These are phyloP conservation scores for Aegilops speltoides DNA, from an alignment of 176 grass and related monocot genomes.

Conservation along the genomic window DNA sequence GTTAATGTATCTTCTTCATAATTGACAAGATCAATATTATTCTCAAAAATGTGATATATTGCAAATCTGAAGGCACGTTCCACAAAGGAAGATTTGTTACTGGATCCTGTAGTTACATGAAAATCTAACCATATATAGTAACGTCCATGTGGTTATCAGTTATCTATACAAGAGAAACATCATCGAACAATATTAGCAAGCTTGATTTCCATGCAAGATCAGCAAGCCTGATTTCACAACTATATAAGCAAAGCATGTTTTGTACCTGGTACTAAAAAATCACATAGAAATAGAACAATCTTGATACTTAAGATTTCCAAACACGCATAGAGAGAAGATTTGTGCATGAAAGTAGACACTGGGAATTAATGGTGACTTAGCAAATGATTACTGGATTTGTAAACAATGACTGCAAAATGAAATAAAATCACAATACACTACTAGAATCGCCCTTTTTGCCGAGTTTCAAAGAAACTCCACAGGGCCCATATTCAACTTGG, in stretches of 20 bases:
- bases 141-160: not conserved
- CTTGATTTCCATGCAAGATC: too few relatives aligned
- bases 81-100: slow-evolving; percentile 84
- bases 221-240: too few relatives aligned
- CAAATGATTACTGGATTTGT: not conserved
- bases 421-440: too few relatives aligned
- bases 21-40: not conserved
- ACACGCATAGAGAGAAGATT: too few relatives aligned
- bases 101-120: slow-evolving; percentile 70
- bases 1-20: not conserved
- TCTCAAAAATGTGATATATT: not conserved
- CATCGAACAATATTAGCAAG: not conserved
- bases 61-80: slow-evolving; percentile 41
- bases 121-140: slow-evolving; percentile 28
- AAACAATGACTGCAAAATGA: slow-evolving; percentile 33
- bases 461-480: too few relatives aligned
- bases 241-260: too few relatives aligned
- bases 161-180: not conserved
- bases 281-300: too few relatives aligned
- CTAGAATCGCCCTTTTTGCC: too few relatives aligned
- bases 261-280: too few relatives aligned
- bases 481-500: too few relatives aligned
- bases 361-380: not conserved
- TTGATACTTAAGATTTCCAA: too few relatives aligned
- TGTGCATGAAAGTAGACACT: too few relatives aligned